These are phyloP conservation scores for Vitis amurensis DNA, from an alignment of 164 flowering plant genomes.

Conservation along the genomic window DNA sequence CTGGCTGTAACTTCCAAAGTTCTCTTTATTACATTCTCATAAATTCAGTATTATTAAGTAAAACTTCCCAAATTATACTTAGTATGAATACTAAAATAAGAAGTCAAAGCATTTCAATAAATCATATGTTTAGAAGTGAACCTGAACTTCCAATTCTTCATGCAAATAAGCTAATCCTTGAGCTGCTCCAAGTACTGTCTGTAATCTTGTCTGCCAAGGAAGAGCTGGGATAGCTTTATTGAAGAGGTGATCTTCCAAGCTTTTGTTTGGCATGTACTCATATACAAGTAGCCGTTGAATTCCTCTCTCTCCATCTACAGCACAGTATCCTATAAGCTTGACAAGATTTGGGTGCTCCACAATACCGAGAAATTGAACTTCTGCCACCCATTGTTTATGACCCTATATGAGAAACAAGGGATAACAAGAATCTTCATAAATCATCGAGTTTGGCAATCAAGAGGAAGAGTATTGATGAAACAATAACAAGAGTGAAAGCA, in stretches of 20 bases:
- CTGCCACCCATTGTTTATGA: slow-evolving; percentile 39
- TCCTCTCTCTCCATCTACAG: slow-evolving; percentile 29
- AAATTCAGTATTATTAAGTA: too few species aligned
- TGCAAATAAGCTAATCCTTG: slow-evolving; percentile 36
- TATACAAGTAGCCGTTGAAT: slow-evolving; percentile 28
- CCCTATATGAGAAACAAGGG: slow-evolving; percentile 15
- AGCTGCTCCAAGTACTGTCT: slow-evolving; percentile 30
- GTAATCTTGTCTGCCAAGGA: slow-evolving; percentile 29
- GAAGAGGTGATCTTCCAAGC: slow-evolving; percentile 37
- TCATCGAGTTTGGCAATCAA: too few species aligned
- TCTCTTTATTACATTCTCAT: too few species aligned
- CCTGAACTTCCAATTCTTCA: slow-evolving; percentile 38
- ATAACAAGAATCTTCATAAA: too few species aligned
- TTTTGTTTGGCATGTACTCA: slow-evolving; percentile 29
- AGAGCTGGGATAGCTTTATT: slow-evolving; percentile 19
- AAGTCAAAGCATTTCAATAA: too few species aligned
- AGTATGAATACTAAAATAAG: too few species aligned
- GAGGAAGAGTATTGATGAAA: too few species aligned
- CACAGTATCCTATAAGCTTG: slow-evolving; percentile 36
- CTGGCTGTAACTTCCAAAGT: too few species aligned
- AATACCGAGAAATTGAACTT: slow-evolving; percentile 33
- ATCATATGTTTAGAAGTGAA: background rate
- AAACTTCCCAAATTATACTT: too few species aligned
- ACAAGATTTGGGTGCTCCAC: slow-evolving; percentile 39
- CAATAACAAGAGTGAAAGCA: background rate